Conservation (phyloP, 257 asterid genomes). For the Petrea volubilis region DNA sequence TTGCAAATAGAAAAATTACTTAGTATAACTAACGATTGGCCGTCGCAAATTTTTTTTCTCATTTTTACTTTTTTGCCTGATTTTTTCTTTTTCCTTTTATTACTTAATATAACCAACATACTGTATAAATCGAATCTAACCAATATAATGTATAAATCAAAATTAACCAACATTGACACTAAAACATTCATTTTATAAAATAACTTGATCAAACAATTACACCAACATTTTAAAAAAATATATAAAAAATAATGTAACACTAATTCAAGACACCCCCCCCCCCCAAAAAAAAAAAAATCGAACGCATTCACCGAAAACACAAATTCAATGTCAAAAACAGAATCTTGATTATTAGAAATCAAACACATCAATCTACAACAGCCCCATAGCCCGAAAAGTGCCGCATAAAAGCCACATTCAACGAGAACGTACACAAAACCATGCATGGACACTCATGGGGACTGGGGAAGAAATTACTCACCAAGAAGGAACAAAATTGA, state of each 20-base stretch:
- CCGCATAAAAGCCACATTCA: background rate
- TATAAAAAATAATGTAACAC: no score
- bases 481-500: conserved; percentile 7
- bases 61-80: no score
- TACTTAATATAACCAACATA: no score
- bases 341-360: background rate
- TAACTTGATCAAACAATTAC: background rate
- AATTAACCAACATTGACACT: conserved; percentile 1
- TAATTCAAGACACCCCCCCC: no score
- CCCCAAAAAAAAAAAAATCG: background rate
- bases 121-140: no score
- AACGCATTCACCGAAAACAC: background rate
- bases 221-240: background rate
- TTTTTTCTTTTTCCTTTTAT: no score
- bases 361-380: background rate
- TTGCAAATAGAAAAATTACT: no score
- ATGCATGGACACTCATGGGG: conserved; percentile 33
- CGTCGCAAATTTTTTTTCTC: no score
- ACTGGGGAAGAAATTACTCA: conserved; percentile 18
- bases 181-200: conserved; percentile 20
- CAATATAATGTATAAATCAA: no score
- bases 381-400: background rate
- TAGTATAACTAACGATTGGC: no score
- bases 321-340: background rate
- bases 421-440: background rate